These are phyloP conservation scores for Russula emetica DNA, from an alignment of 768 basidiomycete species.

Conservation along the genomic window DNA sequence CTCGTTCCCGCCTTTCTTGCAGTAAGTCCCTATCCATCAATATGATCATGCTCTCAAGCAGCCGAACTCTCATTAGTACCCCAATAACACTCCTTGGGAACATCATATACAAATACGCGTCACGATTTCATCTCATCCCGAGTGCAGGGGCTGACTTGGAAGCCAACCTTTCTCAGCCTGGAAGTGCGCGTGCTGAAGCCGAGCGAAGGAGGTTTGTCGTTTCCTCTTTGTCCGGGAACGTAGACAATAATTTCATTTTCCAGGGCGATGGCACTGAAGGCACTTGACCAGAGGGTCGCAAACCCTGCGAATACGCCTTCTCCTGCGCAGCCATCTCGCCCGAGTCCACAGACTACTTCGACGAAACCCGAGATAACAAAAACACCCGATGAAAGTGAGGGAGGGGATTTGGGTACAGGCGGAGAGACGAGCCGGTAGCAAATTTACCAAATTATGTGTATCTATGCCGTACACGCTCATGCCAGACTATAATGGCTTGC, in stretches of 20 bases:
- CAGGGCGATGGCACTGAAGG: slow-evolving; percentile 94
- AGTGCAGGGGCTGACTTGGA: slow-evolving; percentile 61
- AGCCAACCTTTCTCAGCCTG: slow-evolving; percentile 68
- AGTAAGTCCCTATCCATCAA: slow-evolving; percentile 46
- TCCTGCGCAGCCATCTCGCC: slow-evolving; percentile 9
- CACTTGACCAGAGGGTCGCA: slow-evolving; percentile 89
- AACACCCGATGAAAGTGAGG: slow-evolving; percentile 18
- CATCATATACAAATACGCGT: slow-evolving; percentile 61
- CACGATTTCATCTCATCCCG: slow-evolving; percentile 72
- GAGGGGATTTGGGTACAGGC: slow-evolving; percentile 14
- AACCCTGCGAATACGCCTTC: slow-evolving; percentile 37
- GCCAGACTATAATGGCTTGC: slow-evolving; percentile 2
- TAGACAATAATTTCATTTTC: slow-evolving; percentile 6
- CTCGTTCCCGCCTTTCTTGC: slow-evolving; percentile 95
- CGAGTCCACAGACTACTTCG: slow-evolving; percentile 12
- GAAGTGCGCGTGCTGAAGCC: slow-evolving; percentile 90
- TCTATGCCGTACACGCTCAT: slow-evolving; percentile 13
- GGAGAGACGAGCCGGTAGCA: slow-evolving; percentile 14
- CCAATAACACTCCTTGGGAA: slow-evolving; percentile 68
- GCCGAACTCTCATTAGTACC: slow-evolving; percentile 43
- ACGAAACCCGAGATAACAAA: slow-evolving; percentile 20
- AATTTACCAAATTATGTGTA: slow-evolving; percentile 13
- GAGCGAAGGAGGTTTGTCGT: slow-evolving; percentile 79
- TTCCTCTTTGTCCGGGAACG: slow-evolving; percentile 2
- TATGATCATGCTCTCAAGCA: slow-evolving; percentile 1